A percentile compares a stretch with the other conserved stretches of the same genome.
phyloP scores from a whole-genome alignment of 2,329 filamentous ascomycete species.

The Rhynchosporium agropyri region DNA sequence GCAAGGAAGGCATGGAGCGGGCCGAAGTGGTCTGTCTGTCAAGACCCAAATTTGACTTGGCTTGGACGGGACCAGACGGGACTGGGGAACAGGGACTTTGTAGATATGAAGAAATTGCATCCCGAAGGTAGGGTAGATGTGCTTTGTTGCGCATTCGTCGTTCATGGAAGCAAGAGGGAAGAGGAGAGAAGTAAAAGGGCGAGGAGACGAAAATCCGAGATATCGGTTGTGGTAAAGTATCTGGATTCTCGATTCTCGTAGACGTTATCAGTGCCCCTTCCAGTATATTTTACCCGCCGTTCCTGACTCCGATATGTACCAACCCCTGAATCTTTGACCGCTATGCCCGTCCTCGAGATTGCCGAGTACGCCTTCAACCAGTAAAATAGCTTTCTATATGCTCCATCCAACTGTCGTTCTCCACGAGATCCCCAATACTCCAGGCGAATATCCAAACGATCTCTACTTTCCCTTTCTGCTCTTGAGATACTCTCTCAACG shows the following conservation, averaged over 20 bases:
- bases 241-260: background rate
- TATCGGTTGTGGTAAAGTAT: too few relatives aligned
- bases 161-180: too few relatives aligned
- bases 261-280: background rate
- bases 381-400: background rate
- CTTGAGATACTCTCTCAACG: conserved; percentile 79
- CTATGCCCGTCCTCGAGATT: conserved; percentile 26
- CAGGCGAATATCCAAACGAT: background rate
- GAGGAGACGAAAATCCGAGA: too few relatives aligned
- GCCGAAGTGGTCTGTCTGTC: conserved; percentile 18
- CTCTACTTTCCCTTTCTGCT: conserved; percentile 56
- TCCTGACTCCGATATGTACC: background rate
- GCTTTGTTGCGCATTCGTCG: too few relatives aligned
- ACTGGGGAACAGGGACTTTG: conserved; percentile 1
- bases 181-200: too few relatives aligned
- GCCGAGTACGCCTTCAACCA: background rate
- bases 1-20: conserved; percentile 18
- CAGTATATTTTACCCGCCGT: background rate
- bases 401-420: background rate
- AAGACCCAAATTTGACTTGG: background rate
- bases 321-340: conserved; percentile 24
- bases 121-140: too few relatives aligned
- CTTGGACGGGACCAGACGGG: background rate
- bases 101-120: background rate
- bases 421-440: background rate